A percentile compares a stretch with the other conserved stretches of the same genome.
Conservation (phyloP, 352 stramenopile genomes). For the Phytopythium oedochilum region DNA sequence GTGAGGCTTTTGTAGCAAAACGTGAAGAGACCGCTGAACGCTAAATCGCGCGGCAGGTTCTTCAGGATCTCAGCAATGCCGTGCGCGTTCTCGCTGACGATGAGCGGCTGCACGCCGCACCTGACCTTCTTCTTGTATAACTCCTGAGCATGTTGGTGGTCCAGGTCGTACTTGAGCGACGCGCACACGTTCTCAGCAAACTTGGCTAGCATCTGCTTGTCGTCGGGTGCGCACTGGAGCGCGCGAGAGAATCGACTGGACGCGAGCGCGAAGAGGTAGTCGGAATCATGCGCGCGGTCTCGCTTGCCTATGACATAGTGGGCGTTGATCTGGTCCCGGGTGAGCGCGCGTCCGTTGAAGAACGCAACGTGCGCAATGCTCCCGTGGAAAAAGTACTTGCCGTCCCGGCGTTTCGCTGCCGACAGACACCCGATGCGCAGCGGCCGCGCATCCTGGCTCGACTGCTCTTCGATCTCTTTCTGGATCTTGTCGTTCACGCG, state of each 20-base stretch:
- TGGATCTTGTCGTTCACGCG: conserved; percentile 66
- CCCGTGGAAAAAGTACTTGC: conserved; percentile 86
- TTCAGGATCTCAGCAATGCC: conserved; percentile 81
- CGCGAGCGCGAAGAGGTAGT: conserved; percentile 75
- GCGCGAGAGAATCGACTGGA: conserved; percentile 59
- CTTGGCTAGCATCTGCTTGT: conserved; percentile 57
- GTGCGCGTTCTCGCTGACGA: conserved; percentile 57
- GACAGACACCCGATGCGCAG: conserved; percentile 77
- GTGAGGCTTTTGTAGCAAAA: conserved; percentile 57
- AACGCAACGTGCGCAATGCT: conserved; percentile 81
- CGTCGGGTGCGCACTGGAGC: conserved; percentile 54
- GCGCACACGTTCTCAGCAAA: conserved; percentile 81
- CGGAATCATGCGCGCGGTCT: conserved; percentile 57
- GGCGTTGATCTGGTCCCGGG: conserved; percentile 59
- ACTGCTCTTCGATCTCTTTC: conserved; percentile 64
- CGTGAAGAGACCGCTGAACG: conserved; percentile 79
- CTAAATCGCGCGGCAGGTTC: conserved; percentile 61
- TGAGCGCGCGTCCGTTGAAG: conserved; percentile 59
- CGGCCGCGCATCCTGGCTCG: conserved; percentile 41
- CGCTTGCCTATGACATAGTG: conserved; percentile 70
- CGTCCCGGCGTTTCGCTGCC: conserved; percentile 47
- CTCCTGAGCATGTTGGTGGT: conserved; percentile 54
- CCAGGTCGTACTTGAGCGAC: conserved; percentile 76
- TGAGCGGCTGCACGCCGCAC: conserved; percentile 51
- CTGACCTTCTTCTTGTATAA: conserved; percentile 83